Evolutionary conservation across 2,329 filamentous ascomycete species (phyloP).

Genomic region (Seiridium cupressi): DNA sequence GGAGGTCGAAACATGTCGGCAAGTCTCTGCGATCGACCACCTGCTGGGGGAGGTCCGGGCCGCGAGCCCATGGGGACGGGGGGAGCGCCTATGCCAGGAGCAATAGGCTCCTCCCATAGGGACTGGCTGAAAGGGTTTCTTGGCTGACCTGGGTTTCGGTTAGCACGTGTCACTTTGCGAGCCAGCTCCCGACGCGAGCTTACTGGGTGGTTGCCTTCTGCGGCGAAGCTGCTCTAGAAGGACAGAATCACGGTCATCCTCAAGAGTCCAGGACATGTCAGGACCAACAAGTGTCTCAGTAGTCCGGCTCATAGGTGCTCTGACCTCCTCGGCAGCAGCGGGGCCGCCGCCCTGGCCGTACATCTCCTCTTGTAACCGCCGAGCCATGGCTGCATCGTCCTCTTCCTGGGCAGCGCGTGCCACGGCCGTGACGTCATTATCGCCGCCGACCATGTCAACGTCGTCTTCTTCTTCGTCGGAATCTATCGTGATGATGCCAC

Average conservation of each 20-base stretch:
- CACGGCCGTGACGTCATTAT: slow-evolving; percentile 37
- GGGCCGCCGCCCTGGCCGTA: slow-evolving; percentile 51
- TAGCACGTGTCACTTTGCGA: too few species aligned
- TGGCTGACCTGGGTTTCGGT: slow-evolving; percentile 8
- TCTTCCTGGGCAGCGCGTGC: slow-evolving; percentile 62
- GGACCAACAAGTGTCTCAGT: slow-evolving; percentile 89
- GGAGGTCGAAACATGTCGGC: slow-evolving; percentile 92
- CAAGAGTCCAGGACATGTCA: slow-evolving; percentile 45
- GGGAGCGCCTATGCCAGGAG: slow-evolving; percentile 28
- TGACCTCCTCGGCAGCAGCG: slow-evolving; percentile 49
- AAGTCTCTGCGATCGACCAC: slow-evolving; percentile 73
- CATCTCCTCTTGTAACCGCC: slow-evolving; percentile 87
- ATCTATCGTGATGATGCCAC: slow-evolving; percentile 71
- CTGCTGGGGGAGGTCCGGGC: slow-evolving; percentile 24
- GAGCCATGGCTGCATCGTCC: slow-evolving; percentile 91
- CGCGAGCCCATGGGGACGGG: slow-evolving; percentile 30
- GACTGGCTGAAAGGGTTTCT: slow-evolving; percentile 29
- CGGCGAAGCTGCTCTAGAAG: slow-evolving; percentile 65
- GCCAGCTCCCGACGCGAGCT: neutral
- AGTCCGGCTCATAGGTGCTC: slow-evolving; percentile 87
- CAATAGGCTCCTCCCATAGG: slow-evolving; percentile 35
- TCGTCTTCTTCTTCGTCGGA: slow-evolving; percentile 67
- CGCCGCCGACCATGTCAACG: slow-evolving; percentile 35
- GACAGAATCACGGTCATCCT: slow-evolving; percentile 56
- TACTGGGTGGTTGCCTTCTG: slow-evolving; percentile 31